These are phyloP conservation scores for Fusarium denticulatum DNA, from an alignment of 2,329 filamentous ascomycete species.

Conservation along the genomic window DNA sequence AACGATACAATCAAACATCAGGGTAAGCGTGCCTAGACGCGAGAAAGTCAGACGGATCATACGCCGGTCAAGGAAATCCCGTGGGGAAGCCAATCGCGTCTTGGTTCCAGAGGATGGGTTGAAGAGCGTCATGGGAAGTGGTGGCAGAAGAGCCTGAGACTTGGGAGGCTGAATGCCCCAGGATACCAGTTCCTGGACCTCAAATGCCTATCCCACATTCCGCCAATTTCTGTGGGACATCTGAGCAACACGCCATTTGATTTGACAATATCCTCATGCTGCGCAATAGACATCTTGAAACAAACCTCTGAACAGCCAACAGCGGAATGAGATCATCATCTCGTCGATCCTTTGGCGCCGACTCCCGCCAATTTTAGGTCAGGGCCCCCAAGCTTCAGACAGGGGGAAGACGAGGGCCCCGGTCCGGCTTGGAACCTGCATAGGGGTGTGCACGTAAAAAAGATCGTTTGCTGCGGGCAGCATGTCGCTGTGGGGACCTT, in stretches of 20 bases:
- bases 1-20: background rate
- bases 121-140: conserved; percentile 37
- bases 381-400: conserved; percentile 34
- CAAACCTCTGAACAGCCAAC: conserved; percentile 43
- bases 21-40: conserved; percentile 11
- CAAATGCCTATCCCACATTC: conserved; percentile 31
- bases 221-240: conserved; percentile 28
- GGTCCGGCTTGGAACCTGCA: conserved; percentile 6
- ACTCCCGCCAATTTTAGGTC: conserved; percentile 43
- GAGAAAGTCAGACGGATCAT: conserved; percentile 9
- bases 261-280: conserved; percentile 31
- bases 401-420: conserved; percentile 22
- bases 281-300: conserved; percentile 40
- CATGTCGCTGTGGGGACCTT: conserved; percentile 33
- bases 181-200: conserved; percentile 24
- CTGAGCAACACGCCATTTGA: conserved; percentile 26
- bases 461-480: conserved; percentile 17
- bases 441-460: conserved; percentile 34
- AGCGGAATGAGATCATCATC: conserved; percentile 46
- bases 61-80: conserved; percentile 17
- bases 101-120: conserved; percentile 30
- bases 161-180: conserved; percentile 28
- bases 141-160: conserved; percentile 17
- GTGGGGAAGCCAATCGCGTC: conserved; percentile 40
- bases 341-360: conserved; percentile 44